Percentiles rank a stretch among this genome's conserved stretches.
phyloP scores from a whole-genome alignment of 2,329 filamentous ascomycete species.

The Alternaria sp. region DNA sequence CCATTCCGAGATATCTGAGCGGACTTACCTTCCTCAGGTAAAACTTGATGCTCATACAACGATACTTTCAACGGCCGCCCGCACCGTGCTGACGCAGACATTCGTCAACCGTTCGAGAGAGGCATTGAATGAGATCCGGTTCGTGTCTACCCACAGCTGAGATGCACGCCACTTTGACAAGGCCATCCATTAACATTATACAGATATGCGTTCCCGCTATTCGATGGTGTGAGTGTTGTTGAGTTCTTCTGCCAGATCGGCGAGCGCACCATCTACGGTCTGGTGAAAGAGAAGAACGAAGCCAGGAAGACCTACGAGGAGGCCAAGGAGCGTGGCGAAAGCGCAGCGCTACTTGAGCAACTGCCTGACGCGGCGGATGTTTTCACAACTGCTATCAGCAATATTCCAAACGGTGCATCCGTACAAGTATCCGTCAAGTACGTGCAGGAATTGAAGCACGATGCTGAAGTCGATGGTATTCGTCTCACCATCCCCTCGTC shows the following conservation, averaged over 20 bases:
- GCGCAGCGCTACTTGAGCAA: constrained; percentile 9
- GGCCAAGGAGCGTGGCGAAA: constrained; percentile 6
- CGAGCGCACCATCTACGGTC: constrained; percentile 10
- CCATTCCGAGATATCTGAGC: background rate
- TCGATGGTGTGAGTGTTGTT: constrained; percentile 13
- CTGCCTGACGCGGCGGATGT: constrained; percentile 13
- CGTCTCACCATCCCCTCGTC: constrained; percentile 8
- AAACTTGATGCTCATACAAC: constrained; percentile 9
- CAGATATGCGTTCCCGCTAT: constrained; percentile 14
- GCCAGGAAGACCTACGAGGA: constrained; percentile 11
- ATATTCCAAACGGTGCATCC: background rate
- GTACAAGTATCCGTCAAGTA: constrained; percentile 10
- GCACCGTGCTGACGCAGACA: constrained; percentile 5
- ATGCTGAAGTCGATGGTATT: constrained; percentile 14
- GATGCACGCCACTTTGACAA: background rate
- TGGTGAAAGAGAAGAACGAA: constrained; percentile 13
- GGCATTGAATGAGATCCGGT: constrained; percentile 8
- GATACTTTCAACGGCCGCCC: constrained; percentile 7
- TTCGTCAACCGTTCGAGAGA: constrained; percentile 5
- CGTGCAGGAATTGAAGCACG: constrained; percentile 12
- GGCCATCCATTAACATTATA: background rate
- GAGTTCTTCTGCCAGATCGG: constrained; percentile 11
- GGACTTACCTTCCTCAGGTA: constrained; percentile 9
- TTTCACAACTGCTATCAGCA: constrained; percentile 11
- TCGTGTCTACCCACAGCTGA: background rate